These are phyloP conservation scores for Rhynchosporium agropyri DNA, from an alignment of 2,329 filamentous ascomycete species.

Conservation along the genomic window DNA sequence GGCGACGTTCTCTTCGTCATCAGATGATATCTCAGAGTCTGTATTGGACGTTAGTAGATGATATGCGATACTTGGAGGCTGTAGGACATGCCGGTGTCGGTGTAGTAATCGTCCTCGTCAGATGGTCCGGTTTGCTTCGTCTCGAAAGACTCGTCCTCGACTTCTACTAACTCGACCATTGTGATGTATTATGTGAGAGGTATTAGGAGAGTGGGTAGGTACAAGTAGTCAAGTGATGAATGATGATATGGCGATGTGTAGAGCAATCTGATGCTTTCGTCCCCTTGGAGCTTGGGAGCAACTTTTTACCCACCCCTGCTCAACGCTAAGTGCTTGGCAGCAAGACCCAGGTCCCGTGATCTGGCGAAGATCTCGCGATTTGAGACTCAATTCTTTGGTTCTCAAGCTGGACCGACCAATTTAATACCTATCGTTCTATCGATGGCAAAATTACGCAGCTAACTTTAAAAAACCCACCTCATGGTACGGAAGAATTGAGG, in stretches of 20 bases:
- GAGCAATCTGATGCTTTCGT: constrained; percentile 10
- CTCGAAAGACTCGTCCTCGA: constrained; percentile 94
- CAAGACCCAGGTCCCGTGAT: not conserved
- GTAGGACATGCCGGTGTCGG: constrained; percentile 74
- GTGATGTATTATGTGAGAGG: constrained; percentile 25
- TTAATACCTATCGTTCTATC: not conserved
- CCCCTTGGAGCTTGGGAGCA: constrained; percentile 16
- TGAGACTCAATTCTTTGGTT: not conserved
- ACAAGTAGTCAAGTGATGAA: constrained; percentile 1
- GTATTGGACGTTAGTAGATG: constrained; percentile 28
- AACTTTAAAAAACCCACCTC: too few species aligned
- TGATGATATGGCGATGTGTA: not conserved
- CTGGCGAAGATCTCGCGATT: not conserved
- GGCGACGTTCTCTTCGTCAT: constrained; percentile 67
- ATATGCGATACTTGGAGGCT: constrained; percentile 17
- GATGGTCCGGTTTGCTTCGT: constrained; percentile 67
- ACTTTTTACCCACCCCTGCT: constrained; percentile 19
- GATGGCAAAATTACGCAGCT: too few species aligned
- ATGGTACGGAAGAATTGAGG: too few species aligned
- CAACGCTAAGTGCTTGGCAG: not conserved
- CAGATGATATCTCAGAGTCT: constrained; percentile 86
- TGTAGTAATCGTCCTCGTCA: constrained; percentile 81
- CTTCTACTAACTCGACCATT: constrained; percentile 97
- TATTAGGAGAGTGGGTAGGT: constrained; percentile 37
- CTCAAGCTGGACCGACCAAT: not conserved